Base-by-base conservation (phyloP, 2,329 filamentous ascomycete species). In the Penicillium sp. region DNA sequence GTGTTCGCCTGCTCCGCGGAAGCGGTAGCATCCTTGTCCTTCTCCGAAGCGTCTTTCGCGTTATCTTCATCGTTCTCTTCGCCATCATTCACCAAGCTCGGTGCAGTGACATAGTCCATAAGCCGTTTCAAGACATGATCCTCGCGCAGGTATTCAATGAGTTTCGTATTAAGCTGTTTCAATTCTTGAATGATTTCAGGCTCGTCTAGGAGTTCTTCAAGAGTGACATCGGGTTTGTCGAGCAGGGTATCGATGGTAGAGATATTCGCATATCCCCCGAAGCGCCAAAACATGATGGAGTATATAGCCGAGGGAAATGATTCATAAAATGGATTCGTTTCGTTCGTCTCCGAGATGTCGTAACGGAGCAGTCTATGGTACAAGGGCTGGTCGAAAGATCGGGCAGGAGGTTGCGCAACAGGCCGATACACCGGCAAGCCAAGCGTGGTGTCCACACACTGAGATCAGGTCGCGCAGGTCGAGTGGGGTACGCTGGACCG, bases 261-360 rank as follows among this genome's bases (percentile, higher is more conserved):
- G 73, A 95, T 86, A 79, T 88, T 95, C 78, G 90, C 88, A 79
- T 97, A 97, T 67, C 89, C 89, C 79, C 93, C 91, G 79, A 97
- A 98, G 75, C 91, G 86, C 93, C 93, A 98, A 75, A 98, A 98
- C 93, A 98, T 98, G 77, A 72, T 91, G 83, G 64, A 66, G 61
- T 70, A 68, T 63, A 63, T 61, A 62, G 60, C 55, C 55, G 57
- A 51, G 53, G 58, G 56, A 57, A 61, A 61, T 60, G 54, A 65
- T 61, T 68, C 67, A 69, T 69, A 65, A 60, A 64, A 67, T 58
- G 51, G 55, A 53, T 43, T 51, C 50, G 55, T 50, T 52, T 48
- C 55, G 57, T 57, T 55, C 51, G 53, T 59, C 55, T 60, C 57
- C 57, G 56, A 59, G 50, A 43, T 54, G 47, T 62, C 58, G 57